Evolutionary conservation across 306 rosid genomes (phyloP), one percentile per base, ranked within the genome.

Genomic region (Boehmeria nivea): DNA sequence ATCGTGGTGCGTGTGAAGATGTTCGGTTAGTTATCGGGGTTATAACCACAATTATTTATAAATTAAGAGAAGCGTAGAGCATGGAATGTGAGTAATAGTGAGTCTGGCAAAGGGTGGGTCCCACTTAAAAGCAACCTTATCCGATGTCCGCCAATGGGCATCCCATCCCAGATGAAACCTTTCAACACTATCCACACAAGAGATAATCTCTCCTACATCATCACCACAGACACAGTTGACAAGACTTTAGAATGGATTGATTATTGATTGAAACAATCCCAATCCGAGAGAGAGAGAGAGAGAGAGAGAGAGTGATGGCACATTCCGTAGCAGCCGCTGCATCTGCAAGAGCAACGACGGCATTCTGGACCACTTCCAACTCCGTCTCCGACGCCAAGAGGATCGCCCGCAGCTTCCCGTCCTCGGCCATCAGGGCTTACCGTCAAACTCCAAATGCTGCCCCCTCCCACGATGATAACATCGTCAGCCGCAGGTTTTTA

Each of bases 41-140:
- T n/a, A n/a, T n/a, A n/a, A n/a, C n/a, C n/a, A n/a, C n/a, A n/a
- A n/a, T n/a, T n/a, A n/a, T n/a, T n/a, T n/a, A n/a, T n/a, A n/a
- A n/a, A n/a, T n/a, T n/a, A n/a, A n/a, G n/a, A n/a, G n/a, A n/a
- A n/a, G n/a, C n/a, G n/a, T n/a, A n/a, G n/a, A n/a, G n/a, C n/a
- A n/a, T n/a, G n/a, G n/a, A n/a, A n/a, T n/a, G n/a, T n/a, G n/a
- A n/a, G n/a, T n/a, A n/a, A n/a, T n/a, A n/a, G n/a, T n/a, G n/a
- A n/a, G n/a, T n/a, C 18, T 17, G 18, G 16, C 42, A 2, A 12
- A 45, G 27, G n/a, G 15, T 54, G 76, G 95, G 90, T 50, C 94
- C 97, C 83, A 84, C 25, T 2, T n/a, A 3, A 45, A 56, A 57
- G 23, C 22, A 67, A 53, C 79, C 91, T 87, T 90, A 90, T 90